Conservation (phyloP, 805 yeast species). For the Jamesozyma spencerorum region DNA sequence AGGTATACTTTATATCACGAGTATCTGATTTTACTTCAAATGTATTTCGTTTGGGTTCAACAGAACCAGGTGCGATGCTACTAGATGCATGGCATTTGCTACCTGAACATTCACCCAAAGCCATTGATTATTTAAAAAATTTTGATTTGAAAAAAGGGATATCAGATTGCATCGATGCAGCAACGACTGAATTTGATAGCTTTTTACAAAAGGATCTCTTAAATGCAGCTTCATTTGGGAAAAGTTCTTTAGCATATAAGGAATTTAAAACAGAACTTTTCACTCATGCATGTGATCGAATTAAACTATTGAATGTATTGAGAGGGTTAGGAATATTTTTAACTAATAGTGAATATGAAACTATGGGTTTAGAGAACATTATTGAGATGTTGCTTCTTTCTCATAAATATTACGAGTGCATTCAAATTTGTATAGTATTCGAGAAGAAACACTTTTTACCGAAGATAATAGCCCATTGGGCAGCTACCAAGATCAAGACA, state of each 20-base stretch:
- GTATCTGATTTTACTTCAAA: constrained; percentile 51
- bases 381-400: constrained; percentile 50
- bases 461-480: constrained; percentile 67
- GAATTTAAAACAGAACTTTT: constrained; percentile 51
- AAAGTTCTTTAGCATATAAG: constrained; percentile 43
- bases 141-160: constrained; percentile 54
- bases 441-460: constrained; percentile 36
- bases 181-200: constrained; percentile 68
- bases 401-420: constrained; percentile 50
- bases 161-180: constrained; percentile 60
- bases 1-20: constrained; percentile 52
- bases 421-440: constrained; percentile 48
- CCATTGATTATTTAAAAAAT: constrained; percentile 62
- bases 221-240: constrained; percentile 81
- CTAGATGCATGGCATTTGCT: constrained; percentile 68
- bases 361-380: constrained; percentile 47
- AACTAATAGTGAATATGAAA: constrained; percentile 46
- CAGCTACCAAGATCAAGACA: constrained; percentile 53
- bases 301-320: constrained; percentile 63
- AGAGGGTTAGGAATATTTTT: constrained; percentile 59
- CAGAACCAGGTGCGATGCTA: constrained; percentile 71
- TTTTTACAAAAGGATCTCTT: constrained; percentile 72
- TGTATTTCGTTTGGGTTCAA: constrained; percentile 74
- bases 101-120: constrained; percentile 62
- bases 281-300: constrained; percentile 48